phyloP scores from a whole-genome alignment of 768 basidiomycete species.

The Tricholoma hemisulphureum region DNA sequence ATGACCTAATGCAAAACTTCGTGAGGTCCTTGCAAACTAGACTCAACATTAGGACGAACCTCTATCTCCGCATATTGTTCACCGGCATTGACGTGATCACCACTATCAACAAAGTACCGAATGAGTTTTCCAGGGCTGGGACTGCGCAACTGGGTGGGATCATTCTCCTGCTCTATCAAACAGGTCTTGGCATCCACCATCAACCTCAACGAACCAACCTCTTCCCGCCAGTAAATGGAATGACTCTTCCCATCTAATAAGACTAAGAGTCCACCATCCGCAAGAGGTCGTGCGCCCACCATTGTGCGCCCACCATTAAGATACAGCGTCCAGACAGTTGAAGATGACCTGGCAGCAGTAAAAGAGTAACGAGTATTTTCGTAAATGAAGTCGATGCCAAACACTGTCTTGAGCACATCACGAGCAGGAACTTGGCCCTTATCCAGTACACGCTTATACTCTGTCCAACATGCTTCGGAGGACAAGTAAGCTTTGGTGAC shows the following conservation, averaged over 20 bases:
- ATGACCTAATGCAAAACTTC: constrained; percentile 57
- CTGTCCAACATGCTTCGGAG: constrained; percentile 83
- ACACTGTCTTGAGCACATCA: constrained; percentile 94
- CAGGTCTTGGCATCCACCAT: constrained; percentile 98
- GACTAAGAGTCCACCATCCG: constrained; percentile 92
- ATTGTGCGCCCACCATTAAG: constrained; percentile 92
- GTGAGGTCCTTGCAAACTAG: constrained; percentile 2
- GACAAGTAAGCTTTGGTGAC: constrained; percentile 93
- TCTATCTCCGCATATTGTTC: constrained; percentile 99
- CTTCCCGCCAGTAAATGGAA: constrained; percentile 97
- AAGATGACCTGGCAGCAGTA: constrained; percentile 89
- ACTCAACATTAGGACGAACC: constrained; percentile 41
- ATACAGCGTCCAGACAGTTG: constrained; percentile 89
- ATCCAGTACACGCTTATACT: constrained; percentile 94
- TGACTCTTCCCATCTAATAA: constrained; percentile 93
- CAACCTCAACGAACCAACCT: constrained; percentile 88
- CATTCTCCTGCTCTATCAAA: constrained; percentile 98
- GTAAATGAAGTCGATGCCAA: constrained; percentile 96
- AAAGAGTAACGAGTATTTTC: constrained; percentile 94
- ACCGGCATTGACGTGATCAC: constrained; percentile 95
- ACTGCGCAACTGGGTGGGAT: constrained; percentile 94
- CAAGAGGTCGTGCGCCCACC: constrained; percentile 89
- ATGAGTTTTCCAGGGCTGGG: constrained; percentile 97
- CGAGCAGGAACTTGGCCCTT: constrained; percentile 97
- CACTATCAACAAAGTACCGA: constrained; percentile 92